Evolutionary conservation across 306 rosid species (phyloP), one percentile per base, ranked within the genome.

Genomic region (Vachellia collinsii): DNA sequence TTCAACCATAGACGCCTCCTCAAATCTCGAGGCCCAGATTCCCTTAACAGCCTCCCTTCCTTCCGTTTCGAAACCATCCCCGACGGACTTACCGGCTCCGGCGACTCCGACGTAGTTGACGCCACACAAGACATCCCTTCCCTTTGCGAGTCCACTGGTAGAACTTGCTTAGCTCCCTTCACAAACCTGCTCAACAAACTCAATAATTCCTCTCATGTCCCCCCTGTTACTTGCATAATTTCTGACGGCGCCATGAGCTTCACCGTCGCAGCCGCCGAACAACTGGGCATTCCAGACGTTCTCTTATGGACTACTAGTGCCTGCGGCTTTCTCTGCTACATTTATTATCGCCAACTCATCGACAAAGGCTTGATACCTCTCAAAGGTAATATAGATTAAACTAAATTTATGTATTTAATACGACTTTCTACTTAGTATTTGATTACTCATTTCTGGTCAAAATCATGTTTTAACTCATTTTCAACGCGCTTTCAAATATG

Each of bases 191-290:
- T 79, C 11, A 29, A 25, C 8, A 25, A 13, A 8, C 77, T 79
- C 62, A 46, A 58, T 1, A 14, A 71, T 11, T 25, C 70, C 19
- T 42, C 77, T n/a, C 36, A 20, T 38, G 37, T 42, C 6, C 76
- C 77, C 0, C 70, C 76, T 0, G 70, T 79, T 9, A 79, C 53
- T 2, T 70, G 70, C 19, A 42, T 79, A 5, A 2, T 79, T 17
- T 79, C 77, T 7, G 82, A 79, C 29, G 77, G 59, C 1, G 20
- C 14, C 36, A 76, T 76, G 85, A 34, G 54, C 10, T 82, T 82
- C 50, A 7, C 72, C 46, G 34, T 75, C 9, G 1, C 54, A 1
- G 85, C 77, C 5, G 81, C 81, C 0, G 41, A 64, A 2, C 6
- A 41, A 41, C 44, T 41, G 8, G 44, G 44, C 8, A 41, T 41